Percentiles rank a stretch among this genome's conserved stretches.
Conservation (phyloP, 2,329 filamentous ascomycete species). For the Coniella lustricola region DNA sequence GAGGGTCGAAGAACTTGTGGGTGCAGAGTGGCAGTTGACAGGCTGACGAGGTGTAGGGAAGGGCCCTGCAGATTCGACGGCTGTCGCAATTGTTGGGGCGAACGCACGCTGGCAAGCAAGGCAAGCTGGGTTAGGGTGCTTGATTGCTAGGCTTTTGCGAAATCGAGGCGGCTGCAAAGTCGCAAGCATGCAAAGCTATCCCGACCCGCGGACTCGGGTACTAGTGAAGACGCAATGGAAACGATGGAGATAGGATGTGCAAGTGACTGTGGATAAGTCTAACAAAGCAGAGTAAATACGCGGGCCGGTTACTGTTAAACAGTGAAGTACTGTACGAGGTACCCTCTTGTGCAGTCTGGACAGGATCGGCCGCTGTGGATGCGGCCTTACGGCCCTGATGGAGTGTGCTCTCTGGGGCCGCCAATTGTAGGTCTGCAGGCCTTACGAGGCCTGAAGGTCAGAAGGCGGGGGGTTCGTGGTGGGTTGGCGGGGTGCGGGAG, state of each 20-base stretch:
- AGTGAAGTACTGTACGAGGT: not conserved
- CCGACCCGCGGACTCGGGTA: no score
- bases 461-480: not conserved
- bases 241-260: not conserved
- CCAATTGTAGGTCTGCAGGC: not conserved
- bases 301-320: not conserved
- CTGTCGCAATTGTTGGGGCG: not conserved
- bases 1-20: not conserved
- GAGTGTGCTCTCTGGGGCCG: not conserved
- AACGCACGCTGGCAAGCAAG: not conserved
- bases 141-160: not conserved
- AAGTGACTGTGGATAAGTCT: not conserved
- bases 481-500: not conserved
- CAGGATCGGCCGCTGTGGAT: not conserved
- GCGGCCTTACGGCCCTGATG: not conserved
- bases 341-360: not conserved
- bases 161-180: not conserved
- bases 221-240: no score
- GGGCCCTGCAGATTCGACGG: not conserved
- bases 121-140: no score
- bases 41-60: not conserved
- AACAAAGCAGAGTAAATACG: not conserved
- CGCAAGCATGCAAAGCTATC: no score
- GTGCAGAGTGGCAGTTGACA: not conserved
- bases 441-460: not conserved